These are phyloP conservation scores for Leucocoprinus birnbaumii DNA, from an alignment of 768 basidiomycete genomes.

Conservation along the genomic window DNA sequence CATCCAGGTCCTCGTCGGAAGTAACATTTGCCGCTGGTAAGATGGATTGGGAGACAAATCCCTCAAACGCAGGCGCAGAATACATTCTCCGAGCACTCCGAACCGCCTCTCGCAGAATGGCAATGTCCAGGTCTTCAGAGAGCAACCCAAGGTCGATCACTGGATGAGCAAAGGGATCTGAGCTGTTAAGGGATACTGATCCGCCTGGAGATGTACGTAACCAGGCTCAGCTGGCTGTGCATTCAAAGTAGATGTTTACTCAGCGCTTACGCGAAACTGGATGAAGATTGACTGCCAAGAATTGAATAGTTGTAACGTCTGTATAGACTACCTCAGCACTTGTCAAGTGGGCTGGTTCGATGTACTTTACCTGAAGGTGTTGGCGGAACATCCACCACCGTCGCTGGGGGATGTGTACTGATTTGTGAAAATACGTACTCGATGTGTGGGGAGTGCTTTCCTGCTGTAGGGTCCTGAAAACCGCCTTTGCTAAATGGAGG, in stretches of 20 bases:
- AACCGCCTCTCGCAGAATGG: slow-evolving; percentile 10
- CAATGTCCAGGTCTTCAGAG: slow-evolving; percentile 10
- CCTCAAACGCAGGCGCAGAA: slow-evolving; percentile 7
- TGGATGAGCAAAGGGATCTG: slow-evolving; percentile 12
- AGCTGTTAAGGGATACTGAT: slow-evolving; percentile 3
- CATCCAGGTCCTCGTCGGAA: slow-evolving; percentile 6
- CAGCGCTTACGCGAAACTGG: slow-evolving; percentile 1
- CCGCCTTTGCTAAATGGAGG: background rate
- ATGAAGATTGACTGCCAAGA: slow-evolving; percentile 4
- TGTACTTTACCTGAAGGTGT: background rate
- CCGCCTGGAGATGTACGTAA: slow-evolving; percentile 3
- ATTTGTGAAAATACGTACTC: background rate
- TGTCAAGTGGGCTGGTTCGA: too few relatives aligned
- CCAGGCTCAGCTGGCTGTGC: background rate
- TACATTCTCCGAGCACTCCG: slow-evolving; percentile 14
- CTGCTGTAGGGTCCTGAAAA: background rate
- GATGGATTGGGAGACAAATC: background rate
- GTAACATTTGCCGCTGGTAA: slow-evolving; percentile 6
- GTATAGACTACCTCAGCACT: too few relatives aligned
- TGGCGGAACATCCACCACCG: background rate
- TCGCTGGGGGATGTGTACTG: background rate
- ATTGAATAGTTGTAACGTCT: background rate
- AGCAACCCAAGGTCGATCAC: slow-evolving; percentile 9
- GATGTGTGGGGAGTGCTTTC: background rate
- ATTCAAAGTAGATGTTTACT: background rate